Percentiles rank a stretch among this genome's conserved stretches.
Conservation (phyloP, 768 basidiomycete genomes). For the Strobilomyces dryophilus region DNA sequence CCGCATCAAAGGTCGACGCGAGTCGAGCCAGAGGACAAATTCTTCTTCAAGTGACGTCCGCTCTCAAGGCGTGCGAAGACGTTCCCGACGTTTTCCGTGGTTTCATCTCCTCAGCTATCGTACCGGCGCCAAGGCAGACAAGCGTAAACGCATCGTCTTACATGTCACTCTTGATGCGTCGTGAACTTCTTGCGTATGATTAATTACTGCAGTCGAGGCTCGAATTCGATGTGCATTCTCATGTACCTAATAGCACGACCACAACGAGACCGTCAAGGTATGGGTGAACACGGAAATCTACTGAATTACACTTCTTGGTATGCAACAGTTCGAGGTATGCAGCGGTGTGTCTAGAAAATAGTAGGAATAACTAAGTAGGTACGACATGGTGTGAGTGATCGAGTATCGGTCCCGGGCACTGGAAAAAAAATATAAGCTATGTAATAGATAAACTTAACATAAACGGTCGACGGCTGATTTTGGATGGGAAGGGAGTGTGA, state of each 20-base stretch:
- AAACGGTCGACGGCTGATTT: slow-evolving; percentile 1
- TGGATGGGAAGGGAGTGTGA: slow-evolving; percentile 5
- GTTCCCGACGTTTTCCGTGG: neutral
- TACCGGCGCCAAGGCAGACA: neutral
- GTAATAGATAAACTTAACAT: slow-evolving; percentile 19
- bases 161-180: slow-evolving; percentile 6
- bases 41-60: slow-evolving; percentile 39
- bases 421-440: slow-evolving; percentile 13
- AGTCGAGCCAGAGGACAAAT: slow-evolving; percentile 31
- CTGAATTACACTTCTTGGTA: slow-evolving; percentile 9
- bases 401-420: slow-evolving; percentile 15
- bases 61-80: slow-evolving; percentile 11
- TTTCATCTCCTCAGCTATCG: neutral
- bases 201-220: slow-evolving; percentile 2
- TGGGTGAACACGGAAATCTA: neutral
- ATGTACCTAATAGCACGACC: slow-evolving; percentile 5
- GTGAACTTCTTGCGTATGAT: neutral
- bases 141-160: slow-evolving; percentile 6
- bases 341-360: slow-evolving; percentile 8
- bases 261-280: slow-evolving; percentile 5
- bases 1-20: slow-evolving; percentile 18
- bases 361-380: slow-evolving; percentile 8
- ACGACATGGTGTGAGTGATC: neutral
- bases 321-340: slow-evolving; percentile 10
- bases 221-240: slow-evolving; percentile 8